A percentile compares a stretch with the other conserved stretches of the same genome.
Conservation (phyloP, 78 protist genomes). For the Dictyostelium citrinum region DNA sequence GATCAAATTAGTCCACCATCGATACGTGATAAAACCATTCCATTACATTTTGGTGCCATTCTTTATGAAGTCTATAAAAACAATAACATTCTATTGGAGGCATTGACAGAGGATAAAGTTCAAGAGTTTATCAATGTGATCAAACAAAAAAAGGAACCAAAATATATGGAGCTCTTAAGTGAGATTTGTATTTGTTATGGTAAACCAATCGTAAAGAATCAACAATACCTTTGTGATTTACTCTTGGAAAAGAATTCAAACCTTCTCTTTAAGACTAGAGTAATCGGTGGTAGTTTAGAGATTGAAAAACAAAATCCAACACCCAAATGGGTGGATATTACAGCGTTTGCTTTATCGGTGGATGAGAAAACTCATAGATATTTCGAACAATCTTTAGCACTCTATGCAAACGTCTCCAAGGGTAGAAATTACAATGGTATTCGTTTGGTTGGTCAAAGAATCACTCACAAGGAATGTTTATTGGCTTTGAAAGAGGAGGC, state of each 20-base stretch:
- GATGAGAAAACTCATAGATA: conserved; percentile 52
- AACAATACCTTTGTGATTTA: conserved; percentile 41
- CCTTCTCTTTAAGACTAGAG: conserved; percentile 5
- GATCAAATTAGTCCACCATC: conserved; percentile 7
- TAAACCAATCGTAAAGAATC: conserved; percentile 66
- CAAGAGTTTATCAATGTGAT: conserved; percentile 28
- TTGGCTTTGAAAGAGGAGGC: conserved; percentile 44
- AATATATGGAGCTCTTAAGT: conserved; percentile 42
- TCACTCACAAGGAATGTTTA: conserved; percentile 44
- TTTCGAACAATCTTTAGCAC: conserved; percentile 46
- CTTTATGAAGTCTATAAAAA: conserved; percentile 42
- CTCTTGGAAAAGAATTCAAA: conserved; percentile 31
- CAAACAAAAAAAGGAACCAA: conserved; percentile 24
- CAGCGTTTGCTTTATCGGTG: neutral
- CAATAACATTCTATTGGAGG: conserved; percentile 55
- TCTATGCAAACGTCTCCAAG: conserved; percentile 42
- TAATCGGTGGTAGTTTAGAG: neutral
- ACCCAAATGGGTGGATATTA: conserved; percentile 29
- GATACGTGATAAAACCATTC: neutral
- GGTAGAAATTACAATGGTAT: conserved; percentile 74
- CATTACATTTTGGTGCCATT: conserved; percentile 23
- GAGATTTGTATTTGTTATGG: conserved; percentile 56
- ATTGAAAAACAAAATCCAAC: conserved; percentile 3
- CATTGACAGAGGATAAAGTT: conserved; percentile 32
- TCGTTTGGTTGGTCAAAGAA: conserved; percentile 9